These are phyloP conservation scores for Carex pumila DNA, from an alignment of 176 grass and related monocot species.

Conservation along the genomic window DNA sequence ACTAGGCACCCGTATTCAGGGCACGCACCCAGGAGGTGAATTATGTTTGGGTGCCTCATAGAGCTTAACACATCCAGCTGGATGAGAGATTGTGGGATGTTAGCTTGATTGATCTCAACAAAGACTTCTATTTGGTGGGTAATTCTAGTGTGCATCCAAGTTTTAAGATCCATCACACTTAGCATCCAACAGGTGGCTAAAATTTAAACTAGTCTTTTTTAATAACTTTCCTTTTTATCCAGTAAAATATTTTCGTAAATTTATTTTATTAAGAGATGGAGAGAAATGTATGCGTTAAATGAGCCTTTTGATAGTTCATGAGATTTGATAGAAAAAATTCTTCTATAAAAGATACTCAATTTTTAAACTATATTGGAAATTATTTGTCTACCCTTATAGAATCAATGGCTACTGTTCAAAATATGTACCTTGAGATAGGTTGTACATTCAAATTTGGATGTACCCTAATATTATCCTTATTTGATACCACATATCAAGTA, in stretches of 20 bases:
- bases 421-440: background rate
- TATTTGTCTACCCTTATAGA: background rate
- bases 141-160: background rate
- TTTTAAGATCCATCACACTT: background rate
- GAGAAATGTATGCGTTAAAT: background rate
- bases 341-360: background rate
- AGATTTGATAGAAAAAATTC: background rate
- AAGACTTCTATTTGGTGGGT: background rate
- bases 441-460: background rate
- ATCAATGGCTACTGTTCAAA: background rate
- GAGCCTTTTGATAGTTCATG: background rate
- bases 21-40: conserved; percentile 73
- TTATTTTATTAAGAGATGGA: background rate
- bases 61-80: conserved; percentile 78
- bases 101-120: background rate
- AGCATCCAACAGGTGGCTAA: background rate
- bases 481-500: background rate
- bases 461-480: background rate
- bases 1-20: conserved; percentile 79
- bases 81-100: background rate
- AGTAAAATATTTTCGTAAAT: background rate
- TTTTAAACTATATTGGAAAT: background rate
- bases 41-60: conserved; percentile 81
- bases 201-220: background rate
- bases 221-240: background rate